Evolutionary conservation across 2,329 filamentous ascomycete genomes (phyloP).

Genomic region (Talaromyces atroroseus): DNA sequence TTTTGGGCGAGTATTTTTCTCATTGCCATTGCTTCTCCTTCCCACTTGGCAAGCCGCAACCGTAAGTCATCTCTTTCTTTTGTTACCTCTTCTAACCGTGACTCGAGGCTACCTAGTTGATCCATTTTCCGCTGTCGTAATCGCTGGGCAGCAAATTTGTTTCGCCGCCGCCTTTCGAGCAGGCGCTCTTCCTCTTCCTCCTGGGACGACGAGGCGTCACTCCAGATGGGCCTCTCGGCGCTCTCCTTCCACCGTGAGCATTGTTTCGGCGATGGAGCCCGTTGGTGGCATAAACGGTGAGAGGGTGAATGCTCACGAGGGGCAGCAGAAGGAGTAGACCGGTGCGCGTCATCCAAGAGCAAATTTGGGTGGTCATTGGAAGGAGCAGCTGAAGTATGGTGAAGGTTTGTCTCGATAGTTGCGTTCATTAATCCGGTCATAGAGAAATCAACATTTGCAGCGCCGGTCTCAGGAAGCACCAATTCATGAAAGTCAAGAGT

Average conservation of each 20-base stretch:
- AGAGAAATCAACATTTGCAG: background rate
- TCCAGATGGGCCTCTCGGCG: background rate
- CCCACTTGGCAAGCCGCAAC: conserved; percentile 28
- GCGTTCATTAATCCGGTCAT: background rate
- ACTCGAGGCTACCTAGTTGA: conserved; percentile 27
- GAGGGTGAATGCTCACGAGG: background rate
- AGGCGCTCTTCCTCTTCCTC: conserved; percentile 4
- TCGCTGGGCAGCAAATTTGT: conserved; percentile 31
- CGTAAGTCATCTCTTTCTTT: conserved; percentile 31
- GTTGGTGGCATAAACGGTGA: no score
- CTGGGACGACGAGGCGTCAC: conserved; percentile 2
- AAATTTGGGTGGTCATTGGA: background rate
- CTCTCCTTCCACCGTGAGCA: background rate
- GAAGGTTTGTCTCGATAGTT: background rate
- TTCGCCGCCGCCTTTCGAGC: conserved; percentile 28
- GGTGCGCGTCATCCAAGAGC: background rate
- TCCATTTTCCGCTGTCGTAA: conserved; percentile 31
- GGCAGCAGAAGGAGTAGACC: background rate
- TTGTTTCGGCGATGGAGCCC: background rate
- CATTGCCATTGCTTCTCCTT: conserved; percentile 31
- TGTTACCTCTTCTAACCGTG: conserved; percentile 25
- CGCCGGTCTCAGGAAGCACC: background rate
- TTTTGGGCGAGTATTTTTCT: conserved; percentile 18
- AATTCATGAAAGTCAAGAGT: background rate
- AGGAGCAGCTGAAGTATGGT: background rate